Conservation (phyloP, 768 basidiomycete genomes). For the Russula griseocarnosa region DNA sequence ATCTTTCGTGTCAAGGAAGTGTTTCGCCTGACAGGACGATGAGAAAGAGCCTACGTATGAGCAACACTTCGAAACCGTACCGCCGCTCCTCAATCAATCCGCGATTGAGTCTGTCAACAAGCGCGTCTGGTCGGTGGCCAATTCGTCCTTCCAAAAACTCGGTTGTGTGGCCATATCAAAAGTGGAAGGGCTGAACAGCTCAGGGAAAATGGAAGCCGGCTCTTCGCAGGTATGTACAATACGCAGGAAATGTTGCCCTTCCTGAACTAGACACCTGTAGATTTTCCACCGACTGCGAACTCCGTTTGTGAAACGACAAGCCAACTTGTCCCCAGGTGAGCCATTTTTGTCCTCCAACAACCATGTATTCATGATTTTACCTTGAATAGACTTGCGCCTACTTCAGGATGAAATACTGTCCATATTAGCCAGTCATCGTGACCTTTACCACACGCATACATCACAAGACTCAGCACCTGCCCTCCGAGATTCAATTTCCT, state of each 20-base stretch:
- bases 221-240: conserved; percentile 17
- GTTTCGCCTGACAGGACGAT: conserved; percentile 4
- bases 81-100: conserved; percentile 47
- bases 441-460: conserved; percentile 69
- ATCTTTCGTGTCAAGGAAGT: not conserved
- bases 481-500: conserved; percentile 62
- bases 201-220: conserved; percentile 7
- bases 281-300: conserved; percentile 53
- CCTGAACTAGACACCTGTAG: conserved; percentile 34
- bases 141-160: conserved; percentile 52
- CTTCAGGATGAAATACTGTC: conserved; percentile 69
- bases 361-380: not conserved
- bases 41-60: conserved; percentile 53
- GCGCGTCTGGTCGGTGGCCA: conserved; percentile 52
- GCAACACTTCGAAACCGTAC: conserved; percentile 64
- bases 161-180: conserved; percentile 51
- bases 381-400: conserved; percentile 43
- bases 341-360: conserved; percentile 18
- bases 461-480: conserved; percentile 59
- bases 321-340: conserved; percentile 54
- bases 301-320: conserved; percentile 53
- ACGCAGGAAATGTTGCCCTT: not conserved
- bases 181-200: conserved; percentile 40
- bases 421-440: conserved; percentile 60
- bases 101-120: conserved; percentile 52